Conservation (phyloP, 805 yeast genomes). For the Monosporozyma unispora region DNA sequence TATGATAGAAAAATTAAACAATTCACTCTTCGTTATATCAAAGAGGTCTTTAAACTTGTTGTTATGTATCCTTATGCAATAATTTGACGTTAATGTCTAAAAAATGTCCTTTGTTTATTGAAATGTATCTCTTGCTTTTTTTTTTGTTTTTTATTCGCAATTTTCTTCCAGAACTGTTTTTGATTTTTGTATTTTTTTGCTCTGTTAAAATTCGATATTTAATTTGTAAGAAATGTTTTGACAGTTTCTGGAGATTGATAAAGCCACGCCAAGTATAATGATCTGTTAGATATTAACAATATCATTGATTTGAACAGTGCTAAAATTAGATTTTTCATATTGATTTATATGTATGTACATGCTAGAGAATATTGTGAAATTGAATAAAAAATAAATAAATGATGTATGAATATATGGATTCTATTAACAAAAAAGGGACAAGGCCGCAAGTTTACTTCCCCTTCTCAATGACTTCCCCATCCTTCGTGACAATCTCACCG, state of each 20-base stretch:
- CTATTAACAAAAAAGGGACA: background rate
- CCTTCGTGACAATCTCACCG: slow-evolving; percentile 40
- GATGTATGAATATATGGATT: no score
- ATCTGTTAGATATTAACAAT: no score
- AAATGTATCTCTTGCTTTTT: background rate
- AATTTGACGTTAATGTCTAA: background rate
- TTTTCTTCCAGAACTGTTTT: background rate
- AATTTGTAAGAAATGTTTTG: background rate
- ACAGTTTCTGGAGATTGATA: background rate
- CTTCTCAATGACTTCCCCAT: slow-evolving; percentile 22
- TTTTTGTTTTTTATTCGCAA: background rate
- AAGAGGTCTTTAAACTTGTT: background rate
- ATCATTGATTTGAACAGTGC: no score
- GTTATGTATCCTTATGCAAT: background rate
- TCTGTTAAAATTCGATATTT: background rate
- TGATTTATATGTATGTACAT: background rate
- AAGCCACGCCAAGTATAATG: no score
- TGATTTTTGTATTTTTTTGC: background rate
- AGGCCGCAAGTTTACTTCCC: no score
- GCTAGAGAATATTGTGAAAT: background rate
- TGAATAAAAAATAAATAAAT: background rate
- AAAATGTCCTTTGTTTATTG: background rate
- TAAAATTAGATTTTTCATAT: no score
- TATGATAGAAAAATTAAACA: no score
- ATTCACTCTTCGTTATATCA: no score